Evolutionary conservation across 1,139 yeast species (phyloP).

Genomic region (Kodamaea plutei): DNA sequence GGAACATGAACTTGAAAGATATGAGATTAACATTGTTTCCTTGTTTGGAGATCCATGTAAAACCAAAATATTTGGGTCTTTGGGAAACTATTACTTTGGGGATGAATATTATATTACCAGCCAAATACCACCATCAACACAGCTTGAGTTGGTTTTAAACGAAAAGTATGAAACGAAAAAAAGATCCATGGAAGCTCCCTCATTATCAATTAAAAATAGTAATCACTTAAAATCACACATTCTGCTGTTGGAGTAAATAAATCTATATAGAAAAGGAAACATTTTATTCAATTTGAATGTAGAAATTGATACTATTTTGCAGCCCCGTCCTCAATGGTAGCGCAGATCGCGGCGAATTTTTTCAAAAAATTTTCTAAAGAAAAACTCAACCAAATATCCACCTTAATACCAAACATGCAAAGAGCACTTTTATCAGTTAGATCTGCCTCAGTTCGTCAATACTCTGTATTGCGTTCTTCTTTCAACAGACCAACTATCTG

Average conservation of each 20-base stretch:
- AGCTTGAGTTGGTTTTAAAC: constrained; percentile 10
- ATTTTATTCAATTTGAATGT: too few species aligned
- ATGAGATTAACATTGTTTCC: constrained; percentile 15
- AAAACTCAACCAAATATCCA: too few species aligned
- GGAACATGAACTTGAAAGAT: constrained; percentile 8
- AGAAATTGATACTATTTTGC: too few species aligned
- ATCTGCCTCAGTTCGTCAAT: constrained; percentile 19
- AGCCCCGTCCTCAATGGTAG: too few species aligned
- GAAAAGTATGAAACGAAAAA: constrained; percentile 7
- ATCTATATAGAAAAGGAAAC: too few species aligned
- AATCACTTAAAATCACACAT: too few species aligned
- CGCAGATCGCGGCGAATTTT: too few species aligned
- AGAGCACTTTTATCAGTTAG: constrained; percentile 27
- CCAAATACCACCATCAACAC: constrained; percentile 7
- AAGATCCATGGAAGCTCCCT: too few species aligned
- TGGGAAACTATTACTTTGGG: constrained; percentile 13
- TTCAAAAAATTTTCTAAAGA: too few species aligned
- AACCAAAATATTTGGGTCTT: constrained; percentile 10
- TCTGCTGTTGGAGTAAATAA: too few species aligned
- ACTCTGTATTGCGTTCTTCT: too few species aligned
- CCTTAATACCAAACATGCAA: constrained; percentile 29
- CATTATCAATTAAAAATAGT: too few species aligned
- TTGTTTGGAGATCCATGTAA: constrained; percentile 8
- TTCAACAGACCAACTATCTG: constrained; percentile 11
- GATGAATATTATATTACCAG: constrained; percentile 3